Conservation (phyloP, 1,139 yeast species). For the Yamadazyma taylorii region DNA sequence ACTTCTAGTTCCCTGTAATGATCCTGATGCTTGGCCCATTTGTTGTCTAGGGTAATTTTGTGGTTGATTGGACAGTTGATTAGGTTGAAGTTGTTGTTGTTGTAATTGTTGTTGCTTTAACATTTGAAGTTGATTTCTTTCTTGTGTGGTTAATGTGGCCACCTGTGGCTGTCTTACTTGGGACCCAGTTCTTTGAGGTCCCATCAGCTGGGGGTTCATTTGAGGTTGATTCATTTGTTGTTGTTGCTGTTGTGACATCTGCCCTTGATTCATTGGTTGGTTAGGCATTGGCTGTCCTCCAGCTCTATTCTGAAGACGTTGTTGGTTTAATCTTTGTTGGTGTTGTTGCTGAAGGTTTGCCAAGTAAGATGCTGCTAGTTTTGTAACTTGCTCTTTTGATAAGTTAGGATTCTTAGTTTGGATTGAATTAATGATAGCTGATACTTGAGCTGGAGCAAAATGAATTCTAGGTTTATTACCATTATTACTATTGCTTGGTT, state of each 20-base stretch:
- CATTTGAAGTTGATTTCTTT: slow-evolving; percentile 38
- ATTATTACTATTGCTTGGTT: slow-evolving; percentile 16
- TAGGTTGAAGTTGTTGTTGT: slow-evolving; percentile 22
- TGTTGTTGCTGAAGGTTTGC: slow-evolving; percentile 59
- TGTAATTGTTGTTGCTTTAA: slow-evolving; percentile 34
- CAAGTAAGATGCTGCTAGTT: slow-evolving; percentile 68
- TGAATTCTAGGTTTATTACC: slow-evolving; percentile 38
- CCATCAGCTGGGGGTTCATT: slow-evolving; percentile 14
- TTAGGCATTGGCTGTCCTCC: slow-evolving; percentile 3
- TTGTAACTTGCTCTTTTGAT: slow-evolving; percentile 70
- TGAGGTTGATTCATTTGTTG: slow-evolving; percentile 33
- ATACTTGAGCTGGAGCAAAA: slow-evolving; percentile 63
- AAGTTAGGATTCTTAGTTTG: slow-evolving; percentile 68
- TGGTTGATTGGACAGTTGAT: slow-evolving; percentile 12
- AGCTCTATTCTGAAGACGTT: slow-evolving; percentile 16
- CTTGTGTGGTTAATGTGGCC: slow-evolving; percentile 38
- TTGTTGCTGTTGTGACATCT: slow-evolving; percentile 46
- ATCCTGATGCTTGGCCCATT: slow-evolving; percentile 6
- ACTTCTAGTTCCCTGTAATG: slow-evolving; percentile 5
- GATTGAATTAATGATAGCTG: slow-evolving; percentile 67
- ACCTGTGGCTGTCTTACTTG: slow-evolving; percentile 26
- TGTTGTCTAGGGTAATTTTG: slow-evolving; percentile 14
- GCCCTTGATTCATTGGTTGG: slow-evolving; percentile 29
- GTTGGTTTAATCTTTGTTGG: slow-evolving; percentile 35
- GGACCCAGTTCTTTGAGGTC: slow-evolving; percentile 5